These are phyloP conservation scores for Tothia fuscella DNA, from an alignment of 2,329 filamentous ascomycete species.

Conservation along the genomic window DNA sequence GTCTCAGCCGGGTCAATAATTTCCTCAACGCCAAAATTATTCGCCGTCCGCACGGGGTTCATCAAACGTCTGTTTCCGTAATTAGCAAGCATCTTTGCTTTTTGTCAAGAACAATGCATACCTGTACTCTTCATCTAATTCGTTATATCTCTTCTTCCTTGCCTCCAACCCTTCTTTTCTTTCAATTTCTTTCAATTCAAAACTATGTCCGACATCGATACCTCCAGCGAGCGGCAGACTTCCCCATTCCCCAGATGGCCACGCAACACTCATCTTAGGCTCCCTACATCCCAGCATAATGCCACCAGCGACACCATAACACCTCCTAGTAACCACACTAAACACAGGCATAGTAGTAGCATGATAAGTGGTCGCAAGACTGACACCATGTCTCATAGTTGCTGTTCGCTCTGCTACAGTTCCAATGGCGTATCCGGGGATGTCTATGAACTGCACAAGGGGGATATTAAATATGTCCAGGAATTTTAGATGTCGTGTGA, in stretches of 20 bases:
- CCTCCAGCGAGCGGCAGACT: constrained; percentile 51
- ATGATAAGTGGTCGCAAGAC: constrained; percentile 49
- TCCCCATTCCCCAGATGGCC: constrained; percentile 53
- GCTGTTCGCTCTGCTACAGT: constrained; percentile 50
- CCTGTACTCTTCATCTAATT: constrained; percentile 48
- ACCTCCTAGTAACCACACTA: constrained; percentile 48
- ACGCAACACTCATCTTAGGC: constrained; percentile 48
- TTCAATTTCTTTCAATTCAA: constrained; percentile 44
- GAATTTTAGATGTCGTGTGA: constrained; percentile 48
- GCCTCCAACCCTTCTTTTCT: constrained; percentile 38
- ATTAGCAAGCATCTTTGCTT: neutral
- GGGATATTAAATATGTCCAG: constrained; percentile 55
- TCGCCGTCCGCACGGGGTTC: constrained; percentile 53
- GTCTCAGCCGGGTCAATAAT: constrained; percentile 53
- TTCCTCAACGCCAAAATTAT: constrained; percentile 52
- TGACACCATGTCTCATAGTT: constrained; percentile 53
- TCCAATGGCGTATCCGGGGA: constrained; percentile 50
- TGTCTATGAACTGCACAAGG: constrained; percentile 50
- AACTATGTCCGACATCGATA: constrained; percentile 51
- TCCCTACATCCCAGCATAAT: constrained; percentile 53
- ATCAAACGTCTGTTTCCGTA: constrained; percentile 34
- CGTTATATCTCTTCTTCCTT: constrained; percentile 37
- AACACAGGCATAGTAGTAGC: constrained; percentile 52
- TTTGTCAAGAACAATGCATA: neutral
- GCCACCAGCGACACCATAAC: constrained; percentile 52